Base-by-base conservation (phyloP, 495 filamentous ascomycete genomes). In the Articulospora tetracladia region DNA sequence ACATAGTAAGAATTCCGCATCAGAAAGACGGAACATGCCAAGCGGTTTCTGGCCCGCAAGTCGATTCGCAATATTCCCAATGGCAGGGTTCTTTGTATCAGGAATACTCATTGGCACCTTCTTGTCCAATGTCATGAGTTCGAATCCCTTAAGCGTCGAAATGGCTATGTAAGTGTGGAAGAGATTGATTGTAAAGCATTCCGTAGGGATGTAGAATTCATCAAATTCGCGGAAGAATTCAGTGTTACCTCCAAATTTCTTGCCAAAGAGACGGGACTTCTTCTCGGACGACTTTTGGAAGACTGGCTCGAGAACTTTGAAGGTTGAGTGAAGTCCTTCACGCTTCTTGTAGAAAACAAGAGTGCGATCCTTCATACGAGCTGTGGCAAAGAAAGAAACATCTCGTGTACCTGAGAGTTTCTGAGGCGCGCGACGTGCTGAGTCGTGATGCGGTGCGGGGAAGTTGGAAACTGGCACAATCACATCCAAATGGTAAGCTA, bases 221-320 rank as follows among this genome's bases (percentile, higher is more conserved):
- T 97, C 94, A 67, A 90, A 99, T 67, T 98, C 94, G 61, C 95
- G 86, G 85, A 97, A 98, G 70, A 93, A 94, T 66, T 98, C 94
- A 3, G 94, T 97, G 58, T 82, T 85, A 13, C 92, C 91, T 3
- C 72, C 77, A 66, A 52, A 51, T 24, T 57, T 72, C 73, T 78
- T 76, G 27, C 83, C 80, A 65, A 86, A 88, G 39, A 96, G 77
- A 10, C 90, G 83, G 23, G 80, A 80, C 59, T 86, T 88, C 76
- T 88, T 88, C 70, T 91, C 87, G 0, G 86, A 83, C 3, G 88
- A 80, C 68, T 96, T 96, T 59, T 97, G 91, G 68, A 92, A 89
- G 41, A 99, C 88, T 3, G 94, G 94, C 68, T 99, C 94, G 22
- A 99, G 86, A 24, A 97, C 89, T 74, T 96, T 97, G 82, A 98